Evolutionary conservation across 2,329 filamentous ascomycete genomes (phyloP).

Genomic region (Apiospora aurea): DNA sequence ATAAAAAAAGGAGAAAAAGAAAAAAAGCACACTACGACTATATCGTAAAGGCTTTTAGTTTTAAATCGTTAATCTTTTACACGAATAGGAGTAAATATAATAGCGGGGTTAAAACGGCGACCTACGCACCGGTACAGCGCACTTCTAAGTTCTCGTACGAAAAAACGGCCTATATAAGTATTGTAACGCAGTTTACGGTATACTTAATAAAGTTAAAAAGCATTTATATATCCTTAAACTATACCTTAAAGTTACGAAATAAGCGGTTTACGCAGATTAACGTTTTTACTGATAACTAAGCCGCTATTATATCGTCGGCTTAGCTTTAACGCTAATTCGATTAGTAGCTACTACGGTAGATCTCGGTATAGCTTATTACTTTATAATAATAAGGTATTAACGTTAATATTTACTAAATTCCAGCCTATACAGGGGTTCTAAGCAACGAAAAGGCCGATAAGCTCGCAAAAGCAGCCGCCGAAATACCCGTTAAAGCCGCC

Average conservation of each 20-base stretch:
- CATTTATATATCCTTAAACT: neutral
- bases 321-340: neutral
- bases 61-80: neutral
- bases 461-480: neutral
- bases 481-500: no score
- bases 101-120: neutral
- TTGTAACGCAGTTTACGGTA: neutral
- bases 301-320: neutral
- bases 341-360: neutral
- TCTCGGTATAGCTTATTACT: neutral
- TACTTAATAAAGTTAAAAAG: neutral
- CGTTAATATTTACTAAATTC: neutral
- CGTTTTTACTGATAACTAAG: neutral
- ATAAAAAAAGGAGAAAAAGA: no score
- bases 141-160: no score
- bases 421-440: neutral
- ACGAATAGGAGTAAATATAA: neutral
- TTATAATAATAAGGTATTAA: neutral
- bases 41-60: neutral
- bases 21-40: neutral
- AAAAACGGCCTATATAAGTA: neutral
- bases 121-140: neutral
- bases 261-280: neutral
- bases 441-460: neutral
- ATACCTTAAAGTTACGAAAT: neutral